phyloP scores from a whole-genome alignment of 192 early-diverging fungal genomes.

The Coemansia sp. region DNA sequence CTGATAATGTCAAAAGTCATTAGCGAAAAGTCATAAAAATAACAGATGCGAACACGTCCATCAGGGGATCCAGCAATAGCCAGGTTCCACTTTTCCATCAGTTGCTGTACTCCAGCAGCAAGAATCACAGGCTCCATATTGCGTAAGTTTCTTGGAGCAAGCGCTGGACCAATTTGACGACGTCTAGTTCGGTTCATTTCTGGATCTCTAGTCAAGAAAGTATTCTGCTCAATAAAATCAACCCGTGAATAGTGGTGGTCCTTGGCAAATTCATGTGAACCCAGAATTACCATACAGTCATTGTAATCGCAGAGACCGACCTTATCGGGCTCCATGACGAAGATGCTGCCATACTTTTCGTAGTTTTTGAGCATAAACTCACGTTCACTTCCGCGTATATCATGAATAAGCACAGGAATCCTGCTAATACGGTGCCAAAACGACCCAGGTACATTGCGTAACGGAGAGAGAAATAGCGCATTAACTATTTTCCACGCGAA shows the following conservation, averaged over 20 bases:
- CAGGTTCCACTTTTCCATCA: constrained; percentile 32
- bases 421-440: constrained; percentile 40
- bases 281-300: constrained; percentile 25
- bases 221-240: constrained; percentile 34
- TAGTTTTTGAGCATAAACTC: constrained; percentile 33
- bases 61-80: constrained; percentile 3
- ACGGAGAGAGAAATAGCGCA: constrained; percentile 35
- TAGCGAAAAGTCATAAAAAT: constrained; percentile 30
- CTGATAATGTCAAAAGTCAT: constrained; percentile 47
- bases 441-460: constrained; percentile 39
- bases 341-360: constrained; percentile 42
- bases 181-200: constrained; percentile 29
- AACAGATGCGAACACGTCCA: constrained; percentile 15
- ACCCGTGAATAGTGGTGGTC: constrained; percentile 27
- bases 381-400: constrained; percentile 27
- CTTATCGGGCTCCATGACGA: constrained; percentile 34
- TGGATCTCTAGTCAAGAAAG: constrained; percentile 44
- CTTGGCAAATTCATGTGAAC: constrained; percentile 44
- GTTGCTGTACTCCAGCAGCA: constrained; percentile 26
- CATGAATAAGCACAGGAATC: constrained; percentile 30
- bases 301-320: constrained; percentile 31
- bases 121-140: constrained; percentile 39
- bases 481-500: constrained; percentile 21
- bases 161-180: constrained; percentile 36
- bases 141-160: constrained; percentile 17